Conservation (phyloP, 2,329 filamentous ascomycete genomes). For the Fusarium napiforme region DNA sequence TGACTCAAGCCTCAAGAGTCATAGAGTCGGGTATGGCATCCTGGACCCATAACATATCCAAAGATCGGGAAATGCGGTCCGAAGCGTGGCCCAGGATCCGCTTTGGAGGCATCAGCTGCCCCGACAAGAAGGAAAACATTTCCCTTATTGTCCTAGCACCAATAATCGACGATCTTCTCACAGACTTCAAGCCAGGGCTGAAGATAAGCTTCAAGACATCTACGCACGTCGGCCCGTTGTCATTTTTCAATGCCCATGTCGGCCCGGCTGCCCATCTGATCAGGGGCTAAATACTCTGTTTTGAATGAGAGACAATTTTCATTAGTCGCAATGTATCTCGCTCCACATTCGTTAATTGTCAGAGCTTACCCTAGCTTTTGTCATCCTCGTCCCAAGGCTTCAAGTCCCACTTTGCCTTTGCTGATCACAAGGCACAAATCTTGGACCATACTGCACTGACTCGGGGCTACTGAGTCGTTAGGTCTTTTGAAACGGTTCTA, state of each 20-base stretch:
- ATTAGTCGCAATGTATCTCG: not conserved
- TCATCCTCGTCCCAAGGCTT: not conserved
- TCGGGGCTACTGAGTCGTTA: not conserved
- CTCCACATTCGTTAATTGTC: not conserved
- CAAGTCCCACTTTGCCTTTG: not conserved
- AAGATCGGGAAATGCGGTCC: rapidly evolving
- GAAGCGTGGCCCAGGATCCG: not conserved
- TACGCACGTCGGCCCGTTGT: too few species aligned
- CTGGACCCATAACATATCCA: not conserved
- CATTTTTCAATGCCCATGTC: not conserved
- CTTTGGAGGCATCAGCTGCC: not conserved
- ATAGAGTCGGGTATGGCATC: too few species aligned
- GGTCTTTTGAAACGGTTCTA: too few species aligned
- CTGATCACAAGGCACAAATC: not conserved
- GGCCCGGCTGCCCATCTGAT: too few species aligned
- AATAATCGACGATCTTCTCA: not conserved
- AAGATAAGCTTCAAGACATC: too few species aligned
- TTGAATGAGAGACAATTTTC: not conserved
- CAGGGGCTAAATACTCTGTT: not conserved
- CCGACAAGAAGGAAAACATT: not conserved
- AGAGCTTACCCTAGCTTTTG: not conserved
- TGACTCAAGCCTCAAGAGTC: not conserved
- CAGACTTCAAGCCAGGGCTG: rapidly evolving
- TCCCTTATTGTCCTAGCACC: not conserved
- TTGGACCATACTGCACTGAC: not conserved